phyloP scores from a whole-genome alignment of 345 rosid species.

The Psidium guajava region DNA sequence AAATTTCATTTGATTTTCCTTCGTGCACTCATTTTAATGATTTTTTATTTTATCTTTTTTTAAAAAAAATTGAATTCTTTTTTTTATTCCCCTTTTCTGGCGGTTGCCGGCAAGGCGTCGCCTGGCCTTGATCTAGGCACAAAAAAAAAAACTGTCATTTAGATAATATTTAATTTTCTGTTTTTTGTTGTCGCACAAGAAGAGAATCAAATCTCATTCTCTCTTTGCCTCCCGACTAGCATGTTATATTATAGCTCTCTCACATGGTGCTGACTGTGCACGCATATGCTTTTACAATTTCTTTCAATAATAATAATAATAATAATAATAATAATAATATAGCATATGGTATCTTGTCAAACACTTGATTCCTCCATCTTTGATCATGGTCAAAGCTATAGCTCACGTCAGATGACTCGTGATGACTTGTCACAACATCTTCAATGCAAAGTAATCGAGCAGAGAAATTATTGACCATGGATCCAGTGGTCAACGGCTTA shows the following conservation, averaged over 20 bases:
- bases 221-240: background rate
- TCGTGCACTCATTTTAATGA: no score
- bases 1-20: no score
- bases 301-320: background rate
- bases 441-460: background rate
- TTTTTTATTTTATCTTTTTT: no score
- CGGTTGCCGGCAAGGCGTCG: no score
- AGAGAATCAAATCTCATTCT: background rate
- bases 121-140: no score
- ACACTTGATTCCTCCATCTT: background rate
- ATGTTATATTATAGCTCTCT: background rate
- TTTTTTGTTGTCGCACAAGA: background rate
- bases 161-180: background rate
- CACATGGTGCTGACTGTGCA: background rate
- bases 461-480: background rate
- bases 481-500: background rate
- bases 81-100: no score
- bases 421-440: background rate
- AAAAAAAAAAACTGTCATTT: background rate
- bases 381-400: background rate
- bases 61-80: no score
- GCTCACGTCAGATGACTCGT: background rate
- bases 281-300: background rate
- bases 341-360: background rate
- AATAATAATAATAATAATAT: background rate